A percentile compares a stretch with the other conserved stretches of the same genome.
These are phyloP conservation scores for Adenanthera pavonina DNA, from an alignment of 306 rosid species.

Conservation along the genomic window DNA sequence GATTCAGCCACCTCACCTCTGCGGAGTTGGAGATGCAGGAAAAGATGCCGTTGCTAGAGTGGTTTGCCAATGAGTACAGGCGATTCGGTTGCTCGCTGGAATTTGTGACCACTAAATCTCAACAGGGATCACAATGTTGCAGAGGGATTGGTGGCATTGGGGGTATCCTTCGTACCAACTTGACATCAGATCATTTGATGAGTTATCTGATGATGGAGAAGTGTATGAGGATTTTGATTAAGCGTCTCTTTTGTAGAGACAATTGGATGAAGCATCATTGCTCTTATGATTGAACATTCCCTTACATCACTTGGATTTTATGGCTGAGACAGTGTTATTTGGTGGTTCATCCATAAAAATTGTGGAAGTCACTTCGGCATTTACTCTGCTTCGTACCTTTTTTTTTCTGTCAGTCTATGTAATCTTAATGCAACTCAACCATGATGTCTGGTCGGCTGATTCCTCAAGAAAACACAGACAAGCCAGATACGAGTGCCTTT, in stretches of 20 bases:
- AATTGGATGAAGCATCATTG: neutral
- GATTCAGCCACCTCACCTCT: slow-evolving; percentile 36
- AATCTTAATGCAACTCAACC: neutral
- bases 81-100: slow-evolving; percentile 67
- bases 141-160: slow-evolving; percentile 78
- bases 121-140: slow-evolving; percentile 75
- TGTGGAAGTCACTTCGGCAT: neutral
- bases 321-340: neutral
- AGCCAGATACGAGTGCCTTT: neutral
- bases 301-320: neutral
- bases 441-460: neutral
- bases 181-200: slow-evolving; percentile 66
- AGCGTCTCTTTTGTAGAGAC: neutral
- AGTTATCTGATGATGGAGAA: slow-evolving; percentile 61
- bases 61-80: slow-evolving; percentile 70
- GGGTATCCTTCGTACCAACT: slow-evolving; percentile 81
- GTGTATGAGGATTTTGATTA: slow-evolving; percentile 38
- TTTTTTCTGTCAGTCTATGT: neutral
- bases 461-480: slow-evolving; percentile 1
- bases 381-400: neutral
- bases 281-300: neutral
- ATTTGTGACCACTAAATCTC: slow-evolving; percentile 73
- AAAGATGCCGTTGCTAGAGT: slow-evolving; percentile 62
- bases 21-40: slow-evolving; percentile 68
- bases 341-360: neutral